phyloP scores from a whole-genome alignment of 306 rosid genomes.

The Malus domestica region DNA sequence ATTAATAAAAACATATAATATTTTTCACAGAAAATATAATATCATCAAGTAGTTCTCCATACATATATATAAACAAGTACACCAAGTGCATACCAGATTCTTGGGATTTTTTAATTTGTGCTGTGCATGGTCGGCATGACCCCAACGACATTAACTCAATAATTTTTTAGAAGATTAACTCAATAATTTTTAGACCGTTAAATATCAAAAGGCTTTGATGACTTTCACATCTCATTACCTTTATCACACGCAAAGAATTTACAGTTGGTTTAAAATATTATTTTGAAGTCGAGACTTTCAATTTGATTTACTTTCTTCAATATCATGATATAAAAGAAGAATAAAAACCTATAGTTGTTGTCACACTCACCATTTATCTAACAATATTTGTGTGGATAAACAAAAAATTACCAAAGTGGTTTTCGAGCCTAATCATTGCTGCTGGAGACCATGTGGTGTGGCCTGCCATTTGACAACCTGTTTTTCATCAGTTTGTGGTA shows the following conservation, averaged over 20 bases:
- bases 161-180: neutral
- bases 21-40: too few relatives aligned
- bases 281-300: too few relatives aligned
- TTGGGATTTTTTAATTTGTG: neutral
- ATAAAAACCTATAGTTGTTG: conserved; percentile 13
- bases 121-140: neutral
- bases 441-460: conserved; percentile 1
- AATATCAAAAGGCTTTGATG: conserved; percentile 32
- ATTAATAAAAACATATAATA: too few relatives aligned
- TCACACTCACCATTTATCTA: neutral
- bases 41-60: too few relatives aligned
- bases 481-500: conserved; percentile 23
- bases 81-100: neutral
- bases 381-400: conserved; percentile 7
- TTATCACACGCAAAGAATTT: neutral
- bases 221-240: neutral
- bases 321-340: too few relatives aligned
- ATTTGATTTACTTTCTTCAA: too few relatives aligned
- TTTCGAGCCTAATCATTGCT: conserved; percentile 51
- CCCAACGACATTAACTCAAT: neutral
- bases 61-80: neutral
- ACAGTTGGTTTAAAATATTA: too few relatives aligned
- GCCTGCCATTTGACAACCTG: conserved; percentile 34
- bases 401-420: conserved; percentile 17
- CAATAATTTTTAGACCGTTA: conserved; percentile 30